A percentile compares a stretch with the other conserved stretches of the same genome.
Conservation (phyloP, 768 basidiomycete species). For the Grammothele lineata region DNA sequence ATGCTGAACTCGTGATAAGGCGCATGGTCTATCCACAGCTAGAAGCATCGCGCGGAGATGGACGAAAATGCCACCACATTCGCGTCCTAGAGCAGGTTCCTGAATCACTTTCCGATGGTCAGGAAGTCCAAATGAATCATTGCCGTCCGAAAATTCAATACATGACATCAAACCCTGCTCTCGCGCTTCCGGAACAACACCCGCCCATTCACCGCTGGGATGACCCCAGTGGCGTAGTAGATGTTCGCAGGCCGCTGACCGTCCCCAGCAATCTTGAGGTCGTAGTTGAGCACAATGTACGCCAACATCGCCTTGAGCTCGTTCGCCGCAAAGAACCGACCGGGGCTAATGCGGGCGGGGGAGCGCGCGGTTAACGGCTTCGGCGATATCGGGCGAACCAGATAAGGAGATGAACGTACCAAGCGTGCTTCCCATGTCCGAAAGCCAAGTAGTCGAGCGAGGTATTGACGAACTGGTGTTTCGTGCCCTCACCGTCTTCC, state of each 20-base stretch:
- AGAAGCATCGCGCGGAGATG: no score
- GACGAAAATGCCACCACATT: no score
- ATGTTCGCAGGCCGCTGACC: conserved; percentile 18
- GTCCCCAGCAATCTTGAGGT: conserved; percentile 21
- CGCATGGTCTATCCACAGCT: no score
- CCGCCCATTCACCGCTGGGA: conserved; percentile 17
- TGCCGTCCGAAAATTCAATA: no score
- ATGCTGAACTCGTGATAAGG: no score
- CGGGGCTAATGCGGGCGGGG: conserved; percentile 30
- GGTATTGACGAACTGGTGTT: conserved; percentile 34
- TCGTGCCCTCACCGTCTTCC: conserved; percentile 26
- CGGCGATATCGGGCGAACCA: no score
- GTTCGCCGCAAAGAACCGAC: conserved; percentile 31
- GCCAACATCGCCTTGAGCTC: conserved; percentile 33
- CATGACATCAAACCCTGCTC: no score
- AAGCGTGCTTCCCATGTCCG: conserved; percentile 27
- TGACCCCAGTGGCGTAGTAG: conserved; percentile 10
- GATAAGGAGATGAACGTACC: conserved; percentile 19
- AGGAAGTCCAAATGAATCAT: no score
- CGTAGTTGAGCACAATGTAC: conserved; percentile 27
- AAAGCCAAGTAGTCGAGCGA: conserved; percentile 22
- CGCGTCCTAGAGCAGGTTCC: no score
- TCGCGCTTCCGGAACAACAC: conserved; percentile 21
- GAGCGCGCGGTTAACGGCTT: no score
- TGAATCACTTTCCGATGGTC: no score